Base-by-base conservation (phyloP, 805 yeast genomes). In the Lipomyces starkeyi region DNA sequence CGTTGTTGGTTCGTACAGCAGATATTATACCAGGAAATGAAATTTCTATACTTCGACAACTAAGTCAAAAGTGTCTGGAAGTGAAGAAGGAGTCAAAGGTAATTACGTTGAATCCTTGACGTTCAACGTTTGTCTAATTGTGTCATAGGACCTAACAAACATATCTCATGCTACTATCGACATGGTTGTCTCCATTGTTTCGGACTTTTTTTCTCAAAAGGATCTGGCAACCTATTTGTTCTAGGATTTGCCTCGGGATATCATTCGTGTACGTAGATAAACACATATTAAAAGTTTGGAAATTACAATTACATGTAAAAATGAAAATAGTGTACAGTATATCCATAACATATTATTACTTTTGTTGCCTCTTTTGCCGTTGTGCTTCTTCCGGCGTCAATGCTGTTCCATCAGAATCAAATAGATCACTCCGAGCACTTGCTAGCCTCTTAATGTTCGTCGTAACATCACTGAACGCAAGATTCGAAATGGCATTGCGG, bases 1-100 rank as follows among this genome's bases (percentile, higher is more conserved):
- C 77, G 1, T 65, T 81, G 27, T 72, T 85, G 14, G 76, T 78
- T 17, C 76, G 83, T 1, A 67, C 83, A 2, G 85, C 84, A 3
- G 78, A 74, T 14, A 70, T 80, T 2, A 56, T 83, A 25, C 76
- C 75, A 7, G 79, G 80, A 0, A 76, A 79, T 3, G 85, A 83
- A 40, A 63, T 82, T 2, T 77, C 85, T 3, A 74, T 79, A 11
- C 60, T 85, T 40, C 74, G 88, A n/a, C 76, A 77, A 2, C 73
- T 84, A 47, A 82, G 81, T 7, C 80, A 80, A 65, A 81, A 80
- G 47, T 71, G 74, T 57, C 27, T 73, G 22, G 49, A 43, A 43
- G 49, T 43, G 49, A 43, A 43, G 49, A 43, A n/a, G 49, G 49
- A 43, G 49, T 4, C 49, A 43, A 43, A 43, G 49, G 49, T 43